Evolutionary conservation across 2,329 filamentous ascomycete genomes (phyloP), one percentile per base, ranked within the genome.

Genomic region (Ophiostoma sp.): DNA sequence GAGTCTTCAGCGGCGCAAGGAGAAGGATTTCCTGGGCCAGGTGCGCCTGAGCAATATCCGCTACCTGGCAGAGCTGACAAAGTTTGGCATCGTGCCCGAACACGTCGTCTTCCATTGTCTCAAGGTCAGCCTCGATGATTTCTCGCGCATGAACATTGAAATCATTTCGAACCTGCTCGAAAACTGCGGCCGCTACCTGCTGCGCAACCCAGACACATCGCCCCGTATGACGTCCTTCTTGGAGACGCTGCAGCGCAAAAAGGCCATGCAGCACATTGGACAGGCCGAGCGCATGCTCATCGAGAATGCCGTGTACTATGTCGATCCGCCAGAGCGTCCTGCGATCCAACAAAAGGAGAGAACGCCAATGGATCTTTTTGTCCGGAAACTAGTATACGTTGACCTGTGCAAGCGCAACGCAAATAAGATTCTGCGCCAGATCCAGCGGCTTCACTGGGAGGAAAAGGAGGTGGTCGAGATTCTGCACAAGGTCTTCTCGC

Each of bases 61-160:
- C n/a, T 99, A 99, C 76, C 87, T 99, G 66, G 93, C 95, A 7
- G 95, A 99, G 78, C 81, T 99, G 75, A 99, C 95, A 69, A 99
- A 99, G 76, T 99, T 99, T 75, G 94, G 95, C 44, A 92, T 97
- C 44, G 95, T 99, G 8, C 95, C 96, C 0, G 95, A 99, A 77
- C 95, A 99, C 78, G 94, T 99, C 72, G 96, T 99, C 67, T 99
- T 99, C 76, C 95, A 99, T 76, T 99, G 95, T 76, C 87, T 99
- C 74, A 99, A 97, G 78, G 94, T 99, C 77, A 96, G 94, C 73
- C 81, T 99, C 41, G 95, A 99, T 74, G 95, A 99, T 75, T 99
- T 99, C 76, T 97, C 95, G 2, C 87, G 94, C 70, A 97, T 97
- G 91, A 99, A 99, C 75, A 97, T 99, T 72, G 96, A 99, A 77